These are phyloP conservation scores for Primulina tabacum DNA, from an alignment of 257 asterid species.

Conservation along the genomic window DNA sequence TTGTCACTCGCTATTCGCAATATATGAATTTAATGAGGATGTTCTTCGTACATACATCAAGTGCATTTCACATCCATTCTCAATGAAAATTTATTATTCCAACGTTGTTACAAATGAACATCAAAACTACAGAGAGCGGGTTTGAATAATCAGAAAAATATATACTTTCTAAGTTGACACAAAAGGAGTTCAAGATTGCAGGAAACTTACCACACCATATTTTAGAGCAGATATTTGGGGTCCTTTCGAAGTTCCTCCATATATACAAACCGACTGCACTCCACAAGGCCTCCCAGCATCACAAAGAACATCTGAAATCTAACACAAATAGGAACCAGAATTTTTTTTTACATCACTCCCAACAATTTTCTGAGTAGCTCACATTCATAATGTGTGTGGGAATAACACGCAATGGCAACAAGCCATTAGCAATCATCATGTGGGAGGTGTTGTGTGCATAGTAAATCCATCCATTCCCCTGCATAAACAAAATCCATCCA, in stretches of 20 bases:
- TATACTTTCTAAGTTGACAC: background rate
- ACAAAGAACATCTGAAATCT: slow-evolving; percentile 85
- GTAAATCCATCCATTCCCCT: background rate
- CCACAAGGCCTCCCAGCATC: slow-evolving; percentile 93
- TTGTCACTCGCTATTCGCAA: too few species aligned
- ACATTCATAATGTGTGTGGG: background rate
- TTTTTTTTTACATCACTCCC: slow-evolving; percentile 14
- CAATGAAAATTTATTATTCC: background rate
- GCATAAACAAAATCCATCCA: background rate
- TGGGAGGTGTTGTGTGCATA: background rate
- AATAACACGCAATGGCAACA: background rate
- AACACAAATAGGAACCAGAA: slow-evolving; percentile 20
- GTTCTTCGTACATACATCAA: too few species aligned
- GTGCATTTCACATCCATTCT: too few species aligned
- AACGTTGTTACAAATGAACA: background rate
- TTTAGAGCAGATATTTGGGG: slow-evolving; percentile 81
- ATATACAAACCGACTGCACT: slow-evolving; percentile 71
- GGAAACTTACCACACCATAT: slow-evolving; percentile 81
- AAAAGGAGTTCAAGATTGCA: slow-evolving; percentile 17
- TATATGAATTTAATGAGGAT: too few species aligned
- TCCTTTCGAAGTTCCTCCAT: slow-evolving; percentile 92
- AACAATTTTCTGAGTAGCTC: slow-evolving; percentile 2
- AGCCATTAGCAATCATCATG: background rate
- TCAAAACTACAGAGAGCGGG: background rate
- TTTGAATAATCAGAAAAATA: slow-evolving; percentile 4